A percentile compares a stretch with the other conserved stretches of the same genome.
phyloP scores from a whole-genome alignment of 768 basidiomycete species.

The Pleurotus giganteus region DNA sequence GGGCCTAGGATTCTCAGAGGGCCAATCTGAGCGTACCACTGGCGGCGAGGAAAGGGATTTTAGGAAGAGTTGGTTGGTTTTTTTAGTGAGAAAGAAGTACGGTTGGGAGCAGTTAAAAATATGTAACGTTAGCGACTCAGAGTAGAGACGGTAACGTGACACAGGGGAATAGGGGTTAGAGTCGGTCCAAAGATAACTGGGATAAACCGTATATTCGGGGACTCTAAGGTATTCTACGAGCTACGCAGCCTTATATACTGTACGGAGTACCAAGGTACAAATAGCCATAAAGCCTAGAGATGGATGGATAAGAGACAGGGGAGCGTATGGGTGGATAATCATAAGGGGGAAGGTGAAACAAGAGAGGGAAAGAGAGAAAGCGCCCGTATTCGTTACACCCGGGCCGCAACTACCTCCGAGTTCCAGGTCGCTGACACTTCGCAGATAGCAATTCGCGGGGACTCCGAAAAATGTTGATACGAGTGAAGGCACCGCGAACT shows the following conservation, averaged over 20 bases:
- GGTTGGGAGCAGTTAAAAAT: conserved; percentile 1
- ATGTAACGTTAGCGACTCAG: neutral
- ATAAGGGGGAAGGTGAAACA: too few relatives aligned
- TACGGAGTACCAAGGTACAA: neutral
- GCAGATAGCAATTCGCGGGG: too few relatives aligned
- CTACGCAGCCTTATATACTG: neutral
- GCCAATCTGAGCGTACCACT: neutral
- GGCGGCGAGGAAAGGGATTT: neutral
- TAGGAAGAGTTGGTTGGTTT: neutral
- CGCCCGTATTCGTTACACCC: too few relatives aligned
- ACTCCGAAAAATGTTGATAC: too few relatives aligned
- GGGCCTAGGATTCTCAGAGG: neutral
- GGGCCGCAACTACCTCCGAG: too few relatives aligned
- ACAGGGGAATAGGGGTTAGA: neutral
- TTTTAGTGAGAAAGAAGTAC: neutral
- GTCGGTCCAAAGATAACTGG: neutral
- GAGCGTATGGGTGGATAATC: too few relatives aligned
- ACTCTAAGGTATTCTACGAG: neutral
- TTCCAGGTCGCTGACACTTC: too few relatives aligned
- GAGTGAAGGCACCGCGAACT: too few relatives aligned
- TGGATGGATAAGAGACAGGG: too few relatives aligned
- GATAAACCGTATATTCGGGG: neutral
- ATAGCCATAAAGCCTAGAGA: too few relatives aligned
- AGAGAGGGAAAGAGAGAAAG: too few relatives aligned
- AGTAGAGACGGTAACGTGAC: neutral